Percentiles rank a stretch among this genome's conserved stretches.
Evolutionary conservation across 2,329 filamentous ascomycete genomes (phyloP).

Genomic region (Atkinsonella texensis): DNA sequence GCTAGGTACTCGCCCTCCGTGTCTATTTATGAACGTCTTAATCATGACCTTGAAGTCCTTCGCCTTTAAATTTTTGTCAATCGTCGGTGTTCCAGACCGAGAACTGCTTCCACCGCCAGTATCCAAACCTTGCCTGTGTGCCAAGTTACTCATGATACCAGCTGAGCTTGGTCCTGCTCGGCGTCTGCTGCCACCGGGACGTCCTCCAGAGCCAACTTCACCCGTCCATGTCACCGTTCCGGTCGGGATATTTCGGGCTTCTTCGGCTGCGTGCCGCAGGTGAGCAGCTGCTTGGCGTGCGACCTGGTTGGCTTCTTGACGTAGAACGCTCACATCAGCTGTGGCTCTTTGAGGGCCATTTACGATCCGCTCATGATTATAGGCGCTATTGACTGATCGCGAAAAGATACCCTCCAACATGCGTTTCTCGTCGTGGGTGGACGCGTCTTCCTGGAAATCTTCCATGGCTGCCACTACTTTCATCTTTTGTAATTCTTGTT

Average conservation of each 20-base stretch:
- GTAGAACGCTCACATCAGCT: slow-evolving; percentile 67
- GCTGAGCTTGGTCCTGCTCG: slow-evolving; percentile 42
- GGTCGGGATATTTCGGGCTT: slow-evolving; percentile 60
- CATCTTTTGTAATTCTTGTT: slow-evolving; percentile 38
- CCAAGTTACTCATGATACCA: slow-evolving; percentile 43
- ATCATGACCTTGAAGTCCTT: slow-evolving; percentile 63
- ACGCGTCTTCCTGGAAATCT: slow-evolving; percentile 43
- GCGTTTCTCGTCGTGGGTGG: slow-evolving; percentile 52
- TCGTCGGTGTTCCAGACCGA: slow-evolving; percentile 31
- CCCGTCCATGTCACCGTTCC: slow-evolving; percentile 94
- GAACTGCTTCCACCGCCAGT: slow-evolving; percentile 31
- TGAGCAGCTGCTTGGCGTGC: slow-evolving; percentile 68
- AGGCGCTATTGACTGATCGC: slow-evolving; percentile 74
- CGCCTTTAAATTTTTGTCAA: slow-evolving; percentile 30
- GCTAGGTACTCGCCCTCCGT: slow-evolving; percentile 67
- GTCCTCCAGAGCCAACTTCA: slow-evolving; percentile 63
- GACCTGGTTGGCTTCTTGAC: slow-evolving; percentile 68
- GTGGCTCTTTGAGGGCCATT: slow-evolving; percentile 59
- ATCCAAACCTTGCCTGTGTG: slow-evolving; percentile 42
- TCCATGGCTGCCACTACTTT: slow-evolving; percentile 53
- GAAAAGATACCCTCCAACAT: slow-evolving; percentile 86
- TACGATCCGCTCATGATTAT: slow-evolving; percentile 88
- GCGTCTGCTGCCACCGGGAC: slow-evolving; percentile 45
- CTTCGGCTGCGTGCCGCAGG: slow-evolving; percentile 59
- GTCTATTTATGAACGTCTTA: slow-evolving; percentile 62